These are phyloP conservation scores for Vickermania spadyakhi DNA, from an alignment of 208 protist genomes.

Conservation along the genomic window DNA sequence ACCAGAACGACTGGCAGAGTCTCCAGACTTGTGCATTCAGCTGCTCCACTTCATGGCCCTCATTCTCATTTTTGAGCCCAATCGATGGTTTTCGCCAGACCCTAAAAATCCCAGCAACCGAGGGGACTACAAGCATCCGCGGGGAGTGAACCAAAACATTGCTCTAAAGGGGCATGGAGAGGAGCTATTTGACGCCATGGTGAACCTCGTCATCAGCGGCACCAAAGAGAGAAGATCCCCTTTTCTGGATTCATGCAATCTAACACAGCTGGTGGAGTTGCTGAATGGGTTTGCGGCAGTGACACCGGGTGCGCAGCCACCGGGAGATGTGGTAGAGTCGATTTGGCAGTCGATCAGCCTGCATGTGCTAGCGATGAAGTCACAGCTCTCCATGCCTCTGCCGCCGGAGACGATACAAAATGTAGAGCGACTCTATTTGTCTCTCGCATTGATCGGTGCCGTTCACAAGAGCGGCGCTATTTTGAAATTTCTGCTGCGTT, in stretches of 20 bases:
- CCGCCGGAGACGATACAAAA: too few relatives aligned
- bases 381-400: conserved; percentile 13
- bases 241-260: not conserved
- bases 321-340: not conserved
- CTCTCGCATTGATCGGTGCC: conserved; percentile 30
- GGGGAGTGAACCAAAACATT: conserved; percentile 40
- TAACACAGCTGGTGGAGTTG: conserved; percentile 3
- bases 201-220: conserved; percentile 15
- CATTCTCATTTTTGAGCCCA: conserved; percentile 77
- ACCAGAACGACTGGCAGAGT: conserved; percentile 48
- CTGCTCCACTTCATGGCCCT: conserved; percentile 79
- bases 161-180: conserved; percentile 47
- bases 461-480: conserved; percentile 17
- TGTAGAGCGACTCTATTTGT: conserved; percentile 68
- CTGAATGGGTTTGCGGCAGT: conserved; percentile 30
- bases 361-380: not conserved
- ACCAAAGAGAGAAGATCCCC: too few relatives aligned
- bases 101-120: conserved; percentile 55
- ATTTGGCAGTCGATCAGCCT: conserved; percentile 15
- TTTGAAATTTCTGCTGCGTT: conserved; percentile 2
- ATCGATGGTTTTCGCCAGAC: conserved; percentile 71
- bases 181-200: conserved; percentile 48
- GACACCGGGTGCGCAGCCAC: conserved; percentile 32
- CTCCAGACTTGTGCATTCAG: conserved; percentile 40
- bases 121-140: conserved; percentile 72